phyloP scores from a whole-genome alignment of 2,329 filamentous ascomycete species.

The Phyllosticta citrichinensis region DNA sequence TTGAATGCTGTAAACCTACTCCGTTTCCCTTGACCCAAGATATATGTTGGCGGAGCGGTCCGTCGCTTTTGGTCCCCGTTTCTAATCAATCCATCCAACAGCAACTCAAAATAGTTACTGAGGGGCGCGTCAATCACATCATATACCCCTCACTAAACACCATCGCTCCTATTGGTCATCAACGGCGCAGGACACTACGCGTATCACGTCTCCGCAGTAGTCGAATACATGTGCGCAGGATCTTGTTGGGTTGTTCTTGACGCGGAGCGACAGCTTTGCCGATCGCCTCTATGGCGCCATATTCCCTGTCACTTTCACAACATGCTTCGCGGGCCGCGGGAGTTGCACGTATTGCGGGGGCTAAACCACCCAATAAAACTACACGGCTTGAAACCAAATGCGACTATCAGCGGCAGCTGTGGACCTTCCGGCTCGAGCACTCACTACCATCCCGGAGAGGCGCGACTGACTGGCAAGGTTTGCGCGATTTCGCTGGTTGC shows the following conservation, averaged over 20 bases:
- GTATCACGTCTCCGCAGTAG: background rate
- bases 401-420: background rate
- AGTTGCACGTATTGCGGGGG: background rate
- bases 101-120: background rate
- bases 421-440: background rate
- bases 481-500: background rate
- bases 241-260: background rate
- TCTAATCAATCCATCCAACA: background rate
- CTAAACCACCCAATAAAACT: background rate
- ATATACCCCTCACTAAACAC: conserved; percentile 8
- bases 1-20: background rate
- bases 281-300: conserved; percentile 8
- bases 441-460: background rate
- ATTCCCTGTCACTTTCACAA: background rate
- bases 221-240: background rate
- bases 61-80: background rate
- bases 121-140: conserved; percentile 8
- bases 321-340: conserved; percentile 5
- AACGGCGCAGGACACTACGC: background rate
- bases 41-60: background rate
- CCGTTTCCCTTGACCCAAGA: background rate
- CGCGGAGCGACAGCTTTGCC: background rate
- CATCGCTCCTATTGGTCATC: conserved; percentile 5
- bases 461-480: background rate
- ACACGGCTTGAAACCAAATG: background rate